Evolutionary conservation across 2,329 filamentous ascomycete genomes (phyloP).

Genomic region (Macrophomina pseudophaseolina): DNA sequence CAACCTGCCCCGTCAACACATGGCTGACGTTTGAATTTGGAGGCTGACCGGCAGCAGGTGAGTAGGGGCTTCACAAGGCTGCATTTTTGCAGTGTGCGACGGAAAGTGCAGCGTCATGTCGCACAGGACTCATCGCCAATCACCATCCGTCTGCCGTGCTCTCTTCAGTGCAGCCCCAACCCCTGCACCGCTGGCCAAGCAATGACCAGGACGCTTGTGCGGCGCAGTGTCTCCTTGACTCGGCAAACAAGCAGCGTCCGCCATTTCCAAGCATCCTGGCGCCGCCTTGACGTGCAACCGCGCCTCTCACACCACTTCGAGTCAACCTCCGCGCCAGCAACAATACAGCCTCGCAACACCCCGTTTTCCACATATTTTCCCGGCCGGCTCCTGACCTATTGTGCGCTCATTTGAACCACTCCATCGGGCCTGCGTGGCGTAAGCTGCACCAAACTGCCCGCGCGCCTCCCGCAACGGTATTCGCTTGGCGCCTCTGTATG

Average conservation of each 20-base stretch:
- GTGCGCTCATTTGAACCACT: background rate
- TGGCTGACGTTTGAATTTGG: background rate
- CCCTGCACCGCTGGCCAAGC: background rate
- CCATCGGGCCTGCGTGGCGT: background rate
- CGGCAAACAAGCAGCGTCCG: slow-evolving; percentile 11
- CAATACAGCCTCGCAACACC: background rate
- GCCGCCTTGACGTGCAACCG: background rate
- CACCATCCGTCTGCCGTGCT: background rate
- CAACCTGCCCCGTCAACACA: background rate
- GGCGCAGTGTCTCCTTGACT: background rate
- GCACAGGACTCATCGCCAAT: background rate
- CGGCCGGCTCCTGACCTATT: background rate
- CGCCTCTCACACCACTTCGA: background rate
- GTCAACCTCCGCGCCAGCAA: background rate
- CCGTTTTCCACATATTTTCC: background rate
- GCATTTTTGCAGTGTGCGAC: background rate
- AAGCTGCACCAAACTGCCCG: background rate
- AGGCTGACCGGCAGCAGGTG: background rate
- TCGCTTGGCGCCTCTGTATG: background rate
- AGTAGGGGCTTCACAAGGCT: background rate
- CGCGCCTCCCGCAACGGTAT: background rate
- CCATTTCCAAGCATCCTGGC: background rate
- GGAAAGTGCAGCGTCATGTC: background rate
- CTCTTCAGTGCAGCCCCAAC: background rate
- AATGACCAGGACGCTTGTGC: background rate